A percentile compares a stretch with the other conserved stretches of the same genome.
phyloP scores from a whole-genome alignment of 441 rosid species.

The Mallotus japonicus region DNA sequence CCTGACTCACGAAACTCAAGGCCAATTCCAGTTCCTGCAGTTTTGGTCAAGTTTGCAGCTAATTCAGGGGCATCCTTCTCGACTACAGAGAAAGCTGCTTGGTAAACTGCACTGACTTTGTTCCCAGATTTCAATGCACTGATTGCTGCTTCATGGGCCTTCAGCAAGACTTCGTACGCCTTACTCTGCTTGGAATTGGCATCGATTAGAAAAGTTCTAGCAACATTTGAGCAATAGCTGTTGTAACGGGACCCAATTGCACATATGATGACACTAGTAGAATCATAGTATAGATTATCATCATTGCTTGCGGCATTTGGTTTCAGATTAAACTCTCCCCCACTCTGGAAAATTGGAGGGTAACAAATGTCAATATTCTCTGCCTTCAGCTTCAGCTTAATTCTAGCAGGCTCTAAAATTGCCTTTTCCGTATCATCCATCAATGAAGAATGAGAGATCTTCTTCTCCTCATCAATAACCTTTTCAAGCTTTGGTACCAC shows the following conservation, averaged over 20 bases:
- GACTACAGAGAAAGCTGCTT: constrained; percentile 61
- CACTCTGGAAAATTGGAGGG: constrained; percentile 93
- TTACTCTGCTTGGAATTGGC: constrained; percentile 63
- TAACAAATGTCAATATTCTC: constrained; percentile 87
- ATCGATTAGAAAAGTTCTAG: constrained; percentile 77
- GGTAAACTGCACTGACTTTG: constrained; percentile 49
- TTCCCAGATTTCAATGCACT: constrained; percentile 62
- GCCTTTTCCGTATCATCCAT: constrained; percentile 87
- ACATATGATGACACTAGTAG: constrained; percentile 73
- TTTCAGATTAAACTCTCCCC: constrained; percentile 77
- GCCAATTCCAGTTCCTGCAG: constrained; percentile 91
- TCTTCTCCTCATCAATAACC: constrained; percentile 85
- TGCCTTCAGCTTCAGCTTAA: constrained; percentile 67
- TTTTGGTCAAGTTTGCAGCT: constrained; percentile 61
- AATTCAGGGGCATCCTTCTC: constrained; percentile 73
- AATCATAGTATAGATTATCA: constrained; percentile 63
- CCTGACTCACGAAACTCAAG: constrained; percentile 90
- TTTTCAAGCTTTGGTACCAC: constrained; percentile 82
- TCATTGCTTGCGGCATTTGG: constrained; percentile 90
- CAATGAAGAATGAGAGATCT: constrained; percentile 64
- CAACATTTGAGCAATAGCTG: constrained; percentile 83
- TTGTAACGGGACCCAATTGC: constrained; percentile 79
- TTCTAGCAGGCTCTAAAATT: constrained; percentile 71
- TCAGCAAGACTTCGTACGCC: constrained; percentile 81
- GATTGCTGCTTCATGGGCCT: constrained; percentile 81